phyloP scores from a whole-genome alignment of 2,329 filamentous ascomycete genomes.

The Verticillium nubilum region DNA sequence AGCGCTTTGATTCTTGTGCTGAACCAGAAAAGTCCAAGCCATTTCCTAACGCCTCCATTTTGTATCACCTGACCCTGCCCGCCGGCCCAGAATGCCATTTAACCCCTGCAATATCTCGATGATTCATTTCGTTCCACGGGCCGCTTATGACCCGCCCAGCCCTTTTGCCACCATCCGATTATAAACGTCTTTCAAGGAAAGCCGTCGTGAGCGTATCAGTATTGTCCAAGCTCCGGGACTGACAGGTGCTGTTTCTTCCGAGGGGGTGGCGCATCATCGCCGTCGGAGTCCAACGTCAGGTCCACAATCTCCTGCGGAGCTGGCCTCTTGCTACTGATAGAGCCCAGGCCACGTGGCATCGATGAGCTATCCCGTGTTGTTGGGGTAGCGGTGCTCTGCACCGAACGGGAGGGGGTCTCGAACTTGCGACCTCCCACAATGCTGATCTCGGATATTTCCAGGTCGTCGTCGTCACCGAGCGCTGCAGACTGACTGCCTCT shows the following conservation, averaged over 20 bases:
- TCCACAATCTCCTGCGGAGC: slow-evolving; percentile 49
- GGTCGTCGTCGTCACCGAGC: slow-evolving; percentile 41
- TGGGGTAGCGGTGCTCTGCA: slow-evolving; percentile 31
- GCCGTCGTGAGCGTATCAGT: neutral
- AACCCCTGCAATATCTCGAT: neutral
- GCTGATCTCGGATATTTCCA: slow-evolving; percentile 41
- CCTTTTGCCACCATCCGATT: neutral
- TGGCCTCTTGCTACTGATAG: slow-evolving; percentile 40
- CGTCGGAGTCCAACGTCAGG: slow-evolving; percentile 50
- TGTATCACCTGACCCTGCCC: neutral
- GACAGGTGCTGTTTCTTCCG: slow-evolving; percentile 39
- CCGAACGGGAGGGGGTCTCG: slow-evolving; percentile 29
- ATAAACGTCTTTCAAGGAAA: neutral
- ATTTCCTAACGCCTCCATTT: neutral
- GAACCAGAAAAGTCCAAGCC: neutral
- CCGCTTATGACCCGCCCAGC: neutral
- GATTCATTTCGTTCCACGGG: neutral
- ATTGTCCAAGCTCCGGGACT: neutral
- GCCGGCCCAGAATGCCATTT: neutral
- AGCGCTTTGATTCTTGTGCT: neutral
- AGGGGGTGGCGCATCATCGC: slow-evolving; percentile 41
- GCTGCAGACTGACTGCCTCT: neutral
- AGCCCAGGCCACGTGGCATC: slow-evolving; percentile 25
- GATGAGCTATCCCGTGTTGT: slow-evolving; percentile 27
- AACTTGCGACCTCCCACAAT: slow-evolving; percentile 24